Evolutionary conservation across 1,284 basidiomycete genomes (phyloP).

Genomic region (Erythrobasidium hasegawianum): DNA sequence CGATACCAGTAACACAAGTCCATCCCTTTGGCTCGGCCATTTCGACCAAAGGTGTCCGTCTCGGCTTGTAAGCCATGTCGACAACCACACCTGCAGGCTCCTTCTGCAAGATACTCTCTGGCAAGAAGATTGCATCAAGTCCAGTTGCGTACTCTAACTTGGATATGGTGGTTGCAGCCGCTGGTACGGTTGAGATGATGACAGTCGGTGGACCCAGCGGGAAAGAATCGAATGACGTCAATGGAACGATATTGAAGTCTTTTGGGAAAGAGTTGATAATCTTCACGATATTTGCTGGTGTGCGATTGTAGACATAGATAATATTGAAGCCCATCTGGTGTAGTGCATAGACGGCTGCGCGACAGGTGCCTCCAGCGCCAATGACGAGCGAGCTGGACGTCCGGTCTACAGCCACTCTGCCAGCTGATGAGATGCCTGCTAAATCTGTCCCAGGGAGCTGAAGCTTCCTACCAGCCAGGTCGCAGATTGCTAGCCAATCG

Average conservation of each 20-base stretch:
- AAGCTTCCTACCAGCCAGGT: conserved; percentile 53
- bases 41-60: conserved; percentile 53
- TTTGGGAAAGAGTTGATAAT: conserved; percentile 64
- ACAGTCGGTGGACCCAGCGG: conserved; percentile 60
- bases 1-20: conserved; percentile 70
- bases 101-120: conserved; percentile 7
- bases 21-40: conserved; percentile 56
- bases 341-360: conserved; percentile 85
- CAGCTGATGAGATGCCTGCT: conserved; percentile 40
- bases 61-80: conserved; percentile 88
- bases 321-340: conserved; percentile 62
- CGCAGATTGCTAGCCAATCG: conserved; percentile 80
- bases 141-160: conserved; percentile 47
- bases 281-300: conserved; percentile 64
- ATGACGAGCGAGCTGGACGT: conserved; percentile 61
- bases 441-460: conserved; percentile 25
- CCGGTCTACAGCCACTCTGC: conserved; percentile 4
- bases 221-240: conserved; percentile 61
- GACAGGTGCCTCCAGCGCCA: conserved; percentile 86
- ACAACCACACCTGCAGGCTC: conserved; percentile 62
- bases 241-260: conserved; percentile 59
- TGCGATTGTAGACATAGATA: conserved; percentile 84
- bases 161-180: conserved; percentile 58
- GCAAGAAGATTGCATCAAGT: conserved; percentile 19
- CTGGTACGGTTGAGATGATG: conserved; percentile 81